Base-by-base conservation (phyloP, 2,329 filamentous ascomycete genomes). In the Aureobasidium pullulans region DNA sequence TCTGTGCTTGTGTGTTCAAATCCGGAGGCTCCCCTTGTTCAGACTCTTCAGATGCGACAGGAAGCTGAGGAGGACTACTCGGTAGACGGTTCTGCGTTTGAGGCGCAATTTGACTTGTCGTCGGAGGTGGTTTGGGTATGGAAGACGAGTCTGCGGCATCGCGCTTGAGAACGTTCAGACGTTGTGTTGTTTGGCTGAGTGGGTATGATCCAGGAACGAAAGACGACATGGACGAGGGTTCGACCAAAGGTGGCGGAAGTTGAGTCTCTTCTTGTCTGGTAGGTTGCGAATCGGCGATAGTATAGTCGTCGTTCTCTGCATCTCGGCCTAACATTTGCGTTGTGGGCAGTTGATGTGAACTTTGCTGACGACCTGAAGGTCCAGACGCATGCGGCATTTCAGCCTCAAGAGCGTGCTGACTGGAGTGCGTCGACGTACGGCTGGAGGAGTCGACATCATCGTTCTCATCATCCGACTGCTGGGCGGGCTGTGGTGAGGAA, bases 281-380 rank as follows among this genome's bases (percentile, higher is more conserved):
- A 10, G 75, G 74, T 57, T 79, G 77, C 15, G 77, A 79, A 60
- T 79, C 73, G 60, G 75, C 75, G 16, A 79, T 69, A 8, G 76
- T 73, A 23, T 74, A 70, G 66, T 70, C 43, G 11, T 34, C n/a
- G n/a, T 37, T 9, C 7, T 16, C 52, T 47, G 34, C 44, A 39
- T 53, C 31, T 31, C 36, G 43, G 43, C 29, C 29, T 23, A 28
- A 40, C 28, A 52, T 44, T 15, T 39, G 37, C n/a, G 36, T 54
- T 10, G 29, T 28, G 1, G 31, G 50, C 15, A 54, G 6, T 15
- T 54, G 50, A 7, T 54, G 50, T 43, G 50, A 54, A 29, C 50
- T 54, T 28, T 56, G n/a, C 34, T 49, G 43, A 11, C 39, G 44
- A 34, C 36, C 39, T 23, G 34, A 46, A 11, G 44, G 56, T 6